These are phyloP conservation scores for Phaeotremella skinneri DNA, from an alignment of 768 basidiomycete genomes.

Conservation along the genomic window DNA sequence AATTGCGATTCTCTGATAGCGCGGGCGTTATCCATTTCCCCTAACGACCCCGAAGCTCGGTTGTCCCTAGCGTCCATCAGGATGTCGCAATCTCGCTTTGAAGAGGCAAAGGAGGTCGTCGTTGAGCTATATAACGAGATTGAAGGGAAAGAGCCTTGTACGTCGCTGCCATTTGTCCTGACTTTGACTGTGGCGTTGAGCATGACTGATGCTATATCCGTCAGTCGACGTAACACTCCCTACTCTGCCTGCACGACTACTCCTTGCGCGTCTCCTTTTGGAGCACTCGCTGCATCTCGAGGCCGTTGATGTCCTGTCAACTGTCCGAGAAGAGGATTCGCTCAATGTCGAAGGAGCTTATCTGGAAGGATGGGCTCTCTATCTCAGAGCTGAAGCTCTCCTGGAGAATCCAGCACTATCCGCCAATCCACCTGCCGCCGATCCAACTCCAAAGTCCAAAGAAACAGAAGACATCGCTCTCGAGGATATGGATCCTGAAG, in stretches of 20 bases:
- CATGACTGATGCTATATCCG: conserved; percentile 1
- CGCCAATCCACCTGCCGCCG: conserved; percentile 1
- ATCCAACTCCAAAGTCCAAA: conserved; percentile 28
- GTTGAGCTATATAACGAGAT: conserved; percentile 67
- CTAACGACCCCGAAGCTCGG: conserved; percentile 73
- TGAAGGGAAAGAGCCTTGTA: conserved; percentile 67
- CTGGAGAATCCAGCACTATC: conserved; percentile 21
- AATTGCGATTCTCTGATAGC: conserved; percentile 75
- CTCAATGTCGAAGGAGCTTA: conserved; percentile 90
- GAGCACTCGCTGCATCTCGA: conserved; percentile 70
- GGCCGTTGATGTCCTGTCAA: conserved; percentile 72
- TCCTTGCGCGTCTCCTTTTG: conserved; percentile 75
- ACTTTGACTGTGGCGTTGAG: neutral
- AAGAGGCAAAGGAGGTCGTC: conserved; percentile 71
- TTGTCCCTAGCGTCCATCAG: conserved; percentile 79
- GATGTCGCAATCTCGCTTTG: conserved; percentile 78
- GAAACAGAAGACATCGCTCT: conserved; percentile 59
- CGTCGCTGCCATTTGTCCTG: conserved; percentile 14
- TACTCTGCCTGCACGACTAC: conserved; percentile 67
- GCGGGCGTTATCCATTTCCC: conserved; percentile 70
- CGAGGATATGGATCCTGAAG: conserved; percentile 47
- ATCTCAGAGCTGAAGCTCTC: conserved; percentile 55
- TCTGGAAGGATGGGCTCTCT: conserved; percentile 91
- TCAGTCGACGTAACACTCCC: conserved; percentile 69
- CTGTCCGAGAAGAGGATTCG: conserved; percentile 75